Conservation (phyloP, 129 eudicot species). For the Calendula officinalis region DNA sequence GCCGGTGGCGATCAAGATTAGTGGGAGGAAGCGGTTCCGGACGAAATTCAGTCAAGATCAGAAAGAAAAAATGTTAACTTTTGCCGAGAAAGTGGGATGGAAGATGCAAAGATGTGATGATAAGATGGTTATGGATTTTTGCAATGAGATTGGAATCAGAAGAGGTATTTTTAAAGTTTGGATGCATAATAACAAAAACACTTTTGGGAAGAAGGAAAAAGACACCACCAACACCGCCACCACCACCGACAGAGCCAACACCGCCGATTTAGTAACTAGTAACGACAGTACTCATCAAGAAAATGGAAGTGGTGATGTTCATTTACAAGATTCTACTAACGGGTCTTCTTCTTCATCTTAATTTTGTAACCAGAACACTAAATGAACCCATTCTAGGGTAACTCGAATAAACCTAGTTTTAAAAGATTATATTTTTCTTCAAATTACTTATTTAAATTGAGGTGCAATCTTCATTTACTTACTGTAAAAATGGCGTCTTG, state of each 20-base stretch:
- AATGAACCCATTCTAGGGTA: conserved; percentile 26
- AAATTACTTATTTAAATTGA: not conserved
- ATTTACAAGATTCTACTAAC: conserved; percentile 38
- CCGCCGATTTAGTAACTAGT: conserved; percentile 15
- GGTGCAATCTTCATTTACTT: too few relatives aligned
- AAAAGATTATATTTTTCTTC: conserved; percentile 11
- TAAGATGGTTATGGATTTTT: conserved; percentile 45
- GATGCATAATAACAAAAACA: conserved; percentile 91
- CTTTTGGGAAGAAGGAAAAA: conserved; percentile 39
- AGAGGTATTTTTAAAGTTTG: conserved; percentile 75
- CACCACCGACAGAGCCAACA: not conserved
- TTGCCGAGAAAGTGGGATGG: conserved; percentile 73
- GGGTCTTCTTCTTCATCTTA: conserved; percentile 64
- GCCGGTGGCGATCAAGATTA: conserved; percentile 46
- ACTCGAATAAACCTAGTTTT: conserved; percentile 19
- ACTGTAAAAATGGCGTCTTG: too few relatives aligned
- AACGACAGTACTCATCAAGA: conserved; percentile 21
- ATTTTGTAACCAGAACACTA: conserved; percentile 8
- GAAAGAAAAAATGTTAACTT: conserved; percentile 64
- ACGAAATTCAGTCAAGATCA: conserved; percentile 74
- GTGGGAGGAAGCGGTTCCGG: conserved; percentile 64
- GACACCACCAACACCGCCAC: too few relatives aligned
- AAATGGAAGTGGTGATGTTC: conserved; percentile 28
- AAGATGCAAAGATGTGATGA: conserved; percentile 67
- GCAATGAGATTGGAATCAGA: conserved; percentile 60